A percentile compares a stretch with the other conserved stretches of the same genome.
Conservation (phyloP, 1,284 basidiomycete species). For the Heterobasidion parviporum region DNA sequence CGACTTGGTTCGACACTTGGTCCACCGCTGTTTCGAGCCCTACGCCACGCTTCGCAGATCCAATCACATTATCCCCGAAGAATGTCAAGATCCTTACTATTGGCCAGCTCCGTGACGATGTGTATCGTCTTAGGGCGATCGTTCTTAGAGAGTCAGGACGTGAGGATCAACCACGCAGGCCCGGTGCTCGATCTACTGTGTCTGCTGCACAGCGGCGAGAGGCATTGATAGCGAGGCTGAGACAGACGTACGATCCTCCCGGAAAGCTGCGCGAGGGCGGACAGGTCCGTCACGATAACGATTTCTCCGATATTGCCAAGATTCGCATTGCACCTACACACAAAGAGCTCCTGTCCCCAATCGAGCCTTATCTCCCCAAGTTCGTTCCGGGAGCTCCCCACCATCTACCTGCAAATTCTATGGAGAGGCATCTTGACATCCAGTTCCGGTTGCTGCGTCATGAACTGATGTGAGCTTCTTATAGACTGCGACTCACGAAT, state of each 20-base stretch:
- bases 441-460: constrained; percentile 67
- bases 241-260: constrained; percentile 40
- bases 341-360: constrained; percentile 40
- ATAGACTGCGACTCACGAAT: not conserved
- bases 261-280: constrained; percentile 41
- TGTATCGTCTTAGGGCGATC: constrained; percentile 27
- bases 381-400: constrained; percentile 54
- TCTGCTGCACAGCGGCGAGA: not conserved
- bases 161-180: not conserved
- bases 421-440: constrained; percentile 57
- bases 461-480: constrained; percentile 45
- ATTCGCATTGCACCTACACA: constrained; percentile 60
- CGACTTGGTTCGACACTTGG: constrained; percentile 41
- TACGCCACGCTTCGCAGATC: constrained; percentile 28
- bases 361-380: constrained; percentile 47
- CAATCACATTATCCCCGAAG: constrained; percentile 18
- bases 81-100: constrained; percentile 28
- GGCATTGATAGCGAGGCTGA: constrained; percentile 2
- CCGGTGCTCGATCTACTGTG: not conserved
- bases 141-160: not conserved
- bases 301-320: constrained; percentile 41
- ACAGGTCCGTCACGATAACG: constrained; percentile 55
- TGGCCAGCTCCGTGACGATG: constrained; percentile 27
- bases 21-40: constrained; percentile 24
- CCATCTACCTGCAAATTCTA: constrained; percentile 41